Percentiles rank a stretch among this genome's conserved stretches.
Evolutionary conservation across 164 flowering plant genomes (phyloP).

Genomic region (Litsea cubeba): DNA sequence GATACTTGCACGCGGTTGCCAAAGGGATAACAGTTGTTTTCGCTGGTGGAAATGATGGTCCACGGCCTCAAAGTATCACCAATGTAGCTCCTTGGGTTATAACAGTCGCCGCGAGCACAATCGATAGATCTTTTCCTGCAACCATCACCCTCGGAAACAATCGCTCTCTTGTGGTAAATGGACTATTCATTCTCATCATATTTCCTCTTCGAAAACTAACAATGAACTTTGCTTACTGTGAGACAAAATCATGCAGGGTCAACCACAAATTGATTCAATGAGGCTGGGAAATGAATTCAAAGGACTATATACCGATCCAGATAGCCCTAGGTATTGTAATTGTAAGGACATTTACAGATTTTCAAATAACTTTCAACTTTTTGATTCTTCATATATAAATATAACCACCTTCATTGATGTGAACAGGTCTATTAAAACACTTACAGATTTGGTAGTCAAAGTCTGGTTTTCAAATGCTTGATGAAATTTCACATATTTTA

Average conservation of each 20-base stretch:
- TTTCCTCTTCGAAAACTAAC: no score
- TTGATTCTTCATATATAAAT: no score
- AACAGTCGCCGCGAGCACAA: conserved; percentile 24
- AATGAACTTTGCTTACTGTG: not conserved
- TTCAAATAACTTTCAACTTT: no score
- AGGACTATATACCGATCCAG: not conserved
- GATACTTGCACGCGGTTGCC: conserved; percentile 23
- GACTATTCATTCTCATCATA: no score
- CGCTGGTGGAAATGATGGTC: conserved; percentile 24
- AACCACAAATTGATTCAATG: not conserved
- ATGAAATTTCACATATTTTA: no score
- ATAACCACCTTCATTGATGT: no score
- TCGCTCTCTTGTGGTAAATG: not conserved
- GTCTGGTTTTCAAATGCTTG: no score
- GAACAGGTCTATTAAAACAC: no score
- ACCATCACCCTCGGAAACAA: conserved; percentile 22
- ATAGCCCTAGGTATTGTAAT: not conserved
- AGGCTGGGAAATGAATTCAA: not conserved
- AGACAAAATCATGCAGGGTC: not conserved
- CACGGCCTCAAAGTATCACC: conserved; percentile 18
- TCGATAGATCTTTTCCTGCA: conserved; percentile 25
- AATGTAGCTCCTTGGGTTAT: conserved; percentile 27
- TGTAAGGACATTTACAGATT: no score
- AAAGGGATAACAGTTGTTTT: conserved; percentile 27
- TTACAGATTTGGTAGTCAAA: no score